These are phyloP conservation scores for Cutaneotrichosporon sp. DNA, from an alignment of 1,284 basidiomycete genomes.

Conservation along the genomic window DNA sequence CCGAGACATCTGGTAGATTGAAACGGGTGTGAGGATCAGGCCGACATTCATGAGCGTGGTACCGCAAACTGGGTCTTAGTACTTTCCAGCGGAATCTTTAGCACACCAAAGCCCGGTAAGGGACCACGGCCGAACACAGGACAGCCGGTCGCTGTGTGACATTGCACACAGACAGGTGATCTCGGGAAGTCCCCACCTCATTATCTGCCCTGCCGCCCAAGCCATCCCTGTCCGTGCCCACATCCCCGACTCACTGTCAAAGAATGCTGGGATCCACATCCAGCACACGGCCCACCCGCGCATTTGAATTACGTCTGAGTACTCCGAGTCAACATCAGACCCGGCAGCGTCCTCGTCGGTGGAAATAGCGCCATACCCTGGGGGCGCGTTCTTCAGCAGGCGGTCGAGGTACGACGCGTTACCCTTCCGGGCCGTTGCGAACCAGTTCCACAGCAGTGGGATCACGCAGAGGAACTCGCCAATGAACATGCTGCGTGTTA, in stretches of 20 bases:
- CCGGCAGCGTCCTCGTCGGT: constrained; percentile 17
- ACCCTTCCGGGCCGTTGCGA: constrained; percentile 7
- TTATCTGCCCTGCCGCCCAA: no score
- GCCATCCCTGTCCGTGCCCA: no score
- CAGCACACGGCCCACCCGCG: constrained; percentile 36
- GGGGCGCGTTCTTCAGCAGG: constrained; percentile 1
- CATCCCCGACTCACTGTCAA: constrained; percentile 42
- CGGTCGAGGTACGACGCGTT: constrained; percentile 3
- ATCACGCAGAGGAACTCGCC: constrained; percentile 90
- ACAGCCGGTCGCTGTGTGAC: neutral
- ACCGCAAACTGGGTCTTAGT: constrained; percentile 42
- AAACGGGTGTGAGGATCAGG: constrained; percentile 90
- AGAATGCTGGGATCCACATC: constrained; percentile 49
- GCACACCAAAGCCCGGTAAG: no score
- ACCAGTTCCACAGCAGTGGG: constrained; percentile 63
- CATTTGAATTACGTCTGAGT: constrained; percentile 18
- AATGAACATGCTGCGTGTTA: constrained; percentile 55
- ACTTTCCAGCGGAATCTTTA: no score
- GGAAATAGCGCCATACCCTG: constrained; percentile 1
- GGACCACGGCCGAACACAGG: no score
- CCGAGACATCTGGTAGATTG: constrained; percentile 96
- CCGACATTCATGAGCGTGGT: constrained; percentile 87
- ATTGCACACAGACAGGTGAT: no score
- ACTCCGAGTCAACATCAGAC: constrained; percentile 37
- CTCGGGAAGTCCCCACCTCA: no score